phyloP scores from a whole-genome alignment of 2,329 filamentous ascomycete species.

The Pseudopyricularia javanii region DNA sequence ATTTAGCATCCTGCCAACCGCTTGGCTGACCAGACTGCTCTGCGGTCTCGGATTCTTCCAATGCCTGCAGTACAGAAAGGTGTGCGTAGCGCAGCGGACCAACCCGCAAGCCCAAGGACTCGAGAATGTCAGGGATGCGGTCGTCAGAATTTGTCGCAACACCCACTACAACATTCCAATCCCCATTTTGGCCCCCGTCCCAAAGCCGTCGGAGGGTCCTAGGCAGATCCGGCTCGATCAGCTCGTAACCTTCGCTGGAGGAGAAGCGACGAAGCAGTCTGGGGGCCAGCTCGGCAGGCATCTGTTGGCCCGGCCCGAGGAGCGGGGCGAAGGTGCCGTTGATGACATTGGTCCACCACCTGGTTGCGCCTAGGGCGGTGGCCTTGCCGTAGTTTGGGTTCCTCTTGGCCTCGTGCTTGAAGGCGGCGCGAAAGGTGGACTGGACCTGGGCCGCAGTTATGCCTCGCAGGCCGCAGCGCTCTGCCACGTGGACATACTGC shows the following conservation, averaged over 20 bases:
- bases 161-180: constrained; percentile 31
- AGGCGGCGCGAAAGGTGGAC: constrained; percentile 24
- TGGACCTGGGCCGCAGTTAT: constrained; percentile 27
- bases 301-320: constrained; percentile 12
- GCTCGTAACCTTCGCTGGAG: constrained; percentile 35
- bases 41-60: neutral
- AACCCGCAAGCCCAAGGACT: constrained; percentile 38
- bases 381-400: constrained; percentile 49
- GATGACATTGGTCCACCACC: constrained; percentile 50
- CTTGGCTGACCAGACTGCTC: neutral
- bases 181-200: neutral
- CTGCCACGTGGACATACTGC: constrained; percentile 42
- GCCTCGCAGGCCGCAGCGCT: constrained; percentile 31
- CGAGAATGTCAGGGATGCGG: constrained; percentile 40
- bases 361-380: constrained; percentile 33
- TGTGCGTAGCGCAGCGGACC: constrained; percentile 18
- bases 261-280: constrained; percentile 40
- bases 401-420: constrained; percentile 28
- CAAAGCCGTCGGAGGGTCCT: constrained; percentile 28
- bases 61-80: neutral
- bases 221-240: constrained; percentile 29
- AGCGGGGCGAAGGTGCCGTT: constrained; percentile 36
- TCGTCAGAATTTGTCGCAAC: constrained; percentile 53
- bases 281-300: constrained; percentile 32
- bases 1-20: neutral